phyloP scores from a whole-genome alignment of 2,329 filamentous ascomycete species.

The Trichoderma citrinoviride region DNA sequence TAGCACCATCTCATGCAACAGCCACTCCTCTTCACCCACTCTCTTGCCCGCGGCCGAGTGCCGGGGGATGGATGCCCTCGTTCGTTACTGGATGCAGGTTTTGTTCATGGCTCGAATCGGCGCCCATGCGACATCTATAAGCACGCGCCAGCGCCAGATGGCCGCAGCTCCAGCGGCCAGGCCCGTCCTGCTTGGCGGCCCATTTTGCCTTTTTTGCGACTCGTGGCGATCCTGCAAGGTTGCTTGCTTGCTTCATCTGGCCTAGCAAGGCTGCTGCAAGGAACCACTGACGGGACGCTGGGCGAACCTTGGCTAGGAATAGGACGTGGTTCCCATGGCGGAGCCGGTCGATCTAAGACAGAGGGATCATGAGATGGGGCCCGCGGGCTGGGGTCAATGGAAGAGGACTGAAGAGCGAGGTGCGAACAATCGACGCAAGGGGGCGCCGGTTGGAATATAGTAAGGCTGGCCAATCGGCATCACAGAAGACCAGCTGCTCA shows the following conservation, averaged over 20 bases:
- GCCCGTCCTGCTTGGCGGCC: conserved; percentile 13
- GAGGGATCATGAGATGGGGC: not conserved
- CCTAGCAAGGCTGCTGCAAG: conserved; percentile 16
- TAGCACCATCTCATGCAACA: conserved; percentile 12
- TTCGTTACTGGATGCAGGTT: not conserved
- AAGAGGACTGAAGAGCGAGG: conserved; percentile 1
- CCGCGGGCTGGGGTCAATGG: not conserved
- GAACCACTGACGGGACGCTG: conserved; percentile 7
- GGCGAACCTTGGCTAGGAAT: not conserved
- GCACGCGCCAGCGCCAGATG: not conserved
- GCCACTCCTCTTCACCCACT: not conserved
- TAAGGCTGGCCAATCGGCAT: conserved; percentile 18
- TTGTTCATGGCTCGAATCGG: conserved; percentile 1
- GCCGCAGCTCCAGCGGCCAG: conserved; percentile 3
- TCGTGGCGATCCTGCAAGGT: conserved; percentile 16
- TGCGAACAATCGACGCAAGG: conserved; percentile 6
- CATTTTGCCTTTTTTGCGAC: conserved; percentile 19
- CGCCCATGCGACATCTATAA: conserved; percentile 5
- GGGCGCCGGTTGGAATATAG: not conserved
- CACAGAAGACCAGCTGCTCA: not conserved
- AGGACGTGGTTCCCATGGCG: not conserved
- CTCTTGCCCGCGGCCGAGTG: conserved; percentile 3
- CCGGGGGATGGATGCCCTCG: not conserved
- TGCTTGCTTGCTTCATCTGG: conserved; percentile 11
- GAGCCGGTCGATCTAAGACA: conserved; percentile 12